These are phyloP conservation scores for Aspergillus heteromorphus DNA, from an alignment of 495 filamentous ascomycete species.

Conservation along the genomic window DNA sequence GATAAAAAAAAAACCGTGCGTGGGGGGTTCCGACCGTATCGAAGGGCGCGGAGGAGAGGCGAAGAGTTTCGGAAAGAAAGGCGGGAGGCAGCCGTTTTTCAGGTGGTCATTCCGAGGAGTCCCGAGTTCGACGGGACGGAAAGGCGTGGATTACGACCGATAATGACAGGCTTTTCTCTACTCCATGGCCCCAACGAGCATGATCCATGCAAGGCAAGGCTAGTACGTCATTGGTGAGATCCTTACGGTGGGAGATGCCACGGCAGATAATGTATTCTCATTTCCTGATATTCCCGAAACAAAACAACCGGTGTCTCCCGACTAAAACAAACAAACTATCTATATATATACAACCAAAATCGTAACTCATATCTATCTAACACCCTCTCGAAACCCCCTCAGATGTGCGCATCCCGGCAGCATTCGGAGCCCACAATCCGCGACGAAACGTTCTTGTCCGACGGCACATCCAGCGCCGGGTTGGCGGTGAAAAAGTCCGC, in stretches of 20 bases:
- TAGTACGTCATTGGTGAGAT: no score
- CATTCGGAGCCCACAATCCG: slow-evolving; percentile 33
- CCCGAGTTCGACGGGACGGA: neutral
- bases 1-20: neutral
- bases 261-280: no score
- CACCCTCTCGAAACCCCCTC: neutral
- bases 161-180: no score
- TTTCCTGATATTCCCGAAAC: no score
- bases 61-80: neutral
- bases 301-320: neutral
- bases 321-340: neutral
- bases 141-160: no score
- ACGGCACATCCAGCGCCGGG: slow-evolving; percentile 68
- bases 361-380: slow-evolving; percentile 6
- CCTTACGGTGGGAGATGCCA: no score
- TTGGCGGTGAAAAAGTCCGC: slow-evolving; percentile 73
- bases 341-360: slow-evolving; percentile 6
- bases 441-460: slow-evolving; percentile 48
- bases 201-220: no score
- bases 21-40: neutral
- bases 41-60: neutral
- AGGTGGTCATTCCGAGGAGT: neutral
- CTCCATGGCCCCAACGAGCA: no score
- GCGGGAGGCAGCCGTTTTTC: neutral
- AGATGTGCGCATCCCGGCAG: slow-evolving; percentile 34